Evolutionary conservation across 164 flowering plant species (phyloP).

Genomic region (Umbellularia californica): DNA sequence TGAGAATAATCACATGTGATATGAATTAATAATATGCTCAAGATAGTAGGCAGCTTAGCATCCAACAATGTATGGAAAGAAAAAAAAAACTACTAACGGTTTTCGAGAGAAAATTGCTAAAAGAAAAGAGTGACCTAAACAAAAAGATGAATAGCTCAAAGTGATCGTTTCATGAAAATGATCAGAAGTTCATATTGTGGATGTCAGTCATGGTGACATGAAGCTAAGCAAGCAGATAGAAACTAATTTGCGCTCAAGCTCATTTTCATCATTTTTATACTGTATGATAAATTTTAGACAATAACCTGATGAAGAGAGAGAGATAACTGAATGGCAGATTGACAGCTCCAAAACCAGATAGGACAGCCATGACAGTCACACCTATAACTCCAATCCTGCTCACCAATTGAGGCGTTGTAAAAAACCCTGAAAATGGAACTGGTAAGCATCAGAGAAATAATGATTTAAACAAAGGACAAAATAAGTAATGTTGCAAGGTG

Average conservation of each 20-base stretch:
- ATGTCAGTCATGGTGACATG: no score
- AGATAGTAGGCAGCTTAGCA: background rate
- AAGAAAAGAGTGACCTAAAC: no score
- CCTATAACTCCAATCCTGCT: constrained; percentile 98
- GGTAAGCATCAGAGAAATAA: background rate
- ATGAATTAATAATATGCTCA: background rate
- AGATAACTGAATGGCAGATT: constrained; percentile 94
- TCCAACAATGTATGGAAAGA: no score
- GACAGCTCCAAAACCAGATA: constrained; percentile 99
- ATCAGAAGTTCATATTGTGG: no score
- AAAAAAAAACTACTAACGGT: no score
- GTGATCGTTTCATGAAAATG: no score
- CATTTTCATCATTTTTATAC: no score
- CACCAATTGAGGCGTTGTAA: constrained; percentile 91
- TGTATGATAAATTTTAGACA: background rate
- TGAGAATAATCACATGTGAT: background rate
- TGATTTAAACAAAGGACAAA: no score
- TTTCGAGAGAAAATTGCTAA: no score
- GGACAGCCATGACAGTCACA: constrained; percentile 93
- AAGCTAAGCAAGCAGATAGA: no score
- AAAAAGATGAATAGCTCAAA: no score
- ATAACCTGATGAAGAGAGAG: constrained; percentile 89
- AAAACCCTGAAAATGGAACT: constrained; percentile 50
- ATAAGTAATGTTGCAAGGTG: background rate
- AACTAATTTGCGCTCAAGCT: no score